These are phyloP conservation scores for Parietichytrium sp. DNA, from an alignment of 108 stramenopile genomes.

Conservation along the genomic window DNA sequence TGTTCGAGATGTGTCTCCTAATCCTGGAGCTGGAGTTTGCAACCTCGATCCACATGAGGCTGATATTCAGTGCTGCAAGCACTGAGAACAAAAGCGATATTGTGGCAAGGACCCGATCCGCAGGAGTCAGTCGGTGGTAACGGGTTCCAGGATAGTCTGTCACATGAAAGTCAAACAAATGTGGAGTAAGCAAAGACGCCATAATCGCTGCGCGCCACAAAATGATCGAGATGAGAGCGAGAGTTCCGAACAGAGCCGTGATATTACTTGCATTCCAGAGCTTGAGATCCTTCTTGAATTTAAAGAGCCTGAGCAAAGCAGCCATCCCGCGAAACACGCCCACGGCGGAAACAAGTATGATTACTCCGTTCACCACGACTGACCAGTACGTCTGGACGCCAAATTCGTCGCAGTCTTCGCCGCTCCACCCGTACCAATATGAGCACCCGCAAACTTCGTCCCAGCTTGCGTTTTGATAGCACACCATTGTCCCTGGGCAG, in stretches of 20 bases:
- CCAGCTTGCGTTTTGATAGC: too few species aligned
- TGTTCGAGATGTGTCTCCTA: neutral
- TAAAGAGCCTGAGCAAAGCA: neutral
- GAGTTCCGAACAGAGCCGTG: neutral
- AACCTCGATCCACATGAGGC: constrained; percentile 29
- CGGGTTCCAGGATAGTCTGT: too few species aligned
- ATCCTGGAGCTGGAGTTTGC: neutral
- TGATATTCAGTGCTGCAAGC: neutral
- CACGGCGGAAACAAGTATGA: neutral
- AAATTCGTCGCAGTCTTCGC: constrained; percentile 28
- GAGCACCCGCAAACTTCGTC: neutral
- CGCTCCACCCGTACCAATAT: constrained; percentile 28
- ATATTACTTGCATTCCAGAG: neutral
- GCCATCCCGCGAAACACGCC: neutral
- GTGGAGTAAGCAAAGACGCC: neutral
- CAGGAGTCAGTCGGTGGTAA: neutral
- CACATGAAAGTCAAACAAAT: neutral
- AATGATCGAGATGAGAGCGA: neutral
- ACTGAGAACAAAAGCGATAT: neutral
- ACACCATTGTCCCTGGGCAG: constrained; percentile 22
- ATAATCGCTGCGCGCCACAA: neutral
- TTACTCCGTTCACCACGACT: neutral
- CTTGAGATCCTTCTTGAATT: neutral
- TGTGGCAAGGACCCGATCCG: neutral
- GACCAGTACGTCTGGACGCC: neutral